phyloP scores from a whole-genome alignment of 352 stramenopile genomes.

The Globisporangium splendens region DNA sequence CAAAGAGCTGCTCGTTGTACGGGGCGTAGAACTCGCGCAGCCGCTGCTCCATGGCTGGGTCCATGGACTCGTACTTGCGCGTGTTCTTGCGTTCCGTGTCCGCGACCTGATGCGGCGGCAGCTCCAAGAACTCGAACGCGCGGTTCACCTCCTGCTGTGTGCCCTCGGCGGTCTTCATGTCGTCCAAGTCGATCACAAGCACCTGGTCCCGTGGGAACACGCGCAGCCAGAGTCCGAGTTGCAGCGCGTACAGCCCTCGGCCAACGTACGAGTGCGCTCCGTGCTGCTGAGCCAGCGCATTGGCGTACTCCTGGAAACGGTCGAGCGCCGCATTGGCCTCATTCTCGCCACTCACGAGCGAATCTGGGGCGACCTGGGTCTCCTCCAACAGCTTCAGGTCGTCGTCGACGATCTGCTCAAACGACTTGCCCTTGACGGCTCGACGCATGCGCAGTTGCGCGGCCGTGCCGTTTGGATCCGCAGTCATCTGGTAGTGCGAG shows the following conservation, averaged over 20 bases:
- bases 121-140: constrained; percentile 49
- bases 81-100: constrained; percentile 70
- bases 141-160: constrained; percentile 30
- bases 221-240: constrained; percentile 89
- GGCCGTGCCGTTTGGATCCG: constrained; percentile 66
- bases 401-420: constrained; percentile 84
- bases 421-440: constrained; percentile 69
- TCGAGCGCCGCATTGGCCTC: constrained; percentile 17
- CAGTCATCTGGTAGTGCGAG: constrained; percentile 94
- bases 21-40: constrained; percentile 66
- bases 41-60: constrained; percentile 19
- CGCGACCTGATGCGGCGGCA: constrained; percentile 21
- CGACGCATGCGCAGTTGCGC: constrained; percentile 82
- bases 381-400: constrained; percentile 77
- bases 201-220: constrained; percentile 84
- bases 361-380: constrained; percentile 9
- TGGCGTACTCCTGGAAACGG: constrained; percentile 40
- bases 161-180: constrained; percentile 55
- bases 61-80: constrained; percentile 47
- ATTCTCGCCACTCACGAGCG: constrained; percentile 12
- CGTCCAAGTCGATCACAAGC: constrained; percentile 86
- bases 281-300: constrained; percentile 40
- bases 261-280: constrained; percentile 82
- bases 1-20: constrained; percentile 64
- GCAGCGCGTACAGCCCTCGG: constrained; percentile 90